These are phyloP conservation scores for Metschnikowia lachancei DNA, from an alignment of 805 yeast genomes.

Conservation along the genomic window DNA sequence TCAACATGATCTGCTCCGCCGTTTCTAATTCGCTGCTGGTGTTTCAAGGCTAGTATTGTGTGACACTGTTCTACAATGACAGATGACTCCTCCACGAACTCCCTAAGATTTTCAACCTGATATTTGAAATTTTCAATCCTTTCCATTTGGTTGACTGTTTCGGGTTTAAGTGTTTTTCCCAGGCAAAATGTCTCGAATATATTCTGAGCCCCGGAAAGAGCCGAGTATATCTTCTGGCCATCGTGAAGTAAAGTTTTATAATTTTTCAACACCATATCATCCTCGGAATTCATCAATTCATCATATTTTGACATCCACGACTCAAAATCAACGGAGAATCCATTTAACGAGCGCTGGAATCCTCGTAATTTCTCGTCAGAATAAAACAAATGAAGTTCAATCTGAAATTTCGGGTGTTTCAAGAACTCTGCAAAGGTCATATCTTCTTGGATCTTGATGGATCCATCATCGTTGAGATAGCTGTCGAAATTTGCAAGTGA, in stretches of 20 bases:
- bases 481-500: slow-evolving; percentile 31
- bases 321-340: slow-evolving; percentile 44
- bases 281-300: slow-evolving; percentile 37
- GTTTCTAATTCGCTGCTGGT: slow-evolving; percentile 47
- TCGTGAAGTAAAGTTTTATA: slow-evolving; percentile 48
- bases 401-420: slow-evolving; percentile 11
- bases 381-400: slow-evolving; percentile 46
- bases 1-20: slow-evolving; percentile 22
- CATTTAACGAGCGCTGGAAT: slow-evolving; percentile 35
- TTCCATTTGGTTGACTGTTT: slow-evolving; percentile 1
- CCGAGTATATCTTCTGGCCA: slow-evolving; percentile 51
- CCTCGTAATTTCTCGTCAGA: slow-evolving; percentile 52
- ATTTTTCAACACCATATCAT: slow-evolving; percentile 45
- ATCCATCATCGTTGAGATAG: slow-evolving; percentile 13
- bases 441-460: not conserved
- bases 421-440: slow-evolving; percentile 8
- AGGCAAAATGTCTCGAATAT: slow-evolving; percentile 12
- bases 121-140: slow-evolving; percentile 22
- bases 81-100: slow-evolving; percentile 45
- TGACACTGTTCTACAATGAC: slow-evolving; percentile 57
- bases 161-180: slow-evolving; percentile 5
- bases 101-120: slow-evolving; percentile 33
- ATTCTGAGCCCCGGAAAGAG: slow-evolving; percentile 30
- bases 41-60: slow-evolving; percentile 48
- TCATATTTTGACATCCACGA: slow-evolving; percentile 53